Conservation (phyloP, 2,329 filamentous ascomycete species). For the Dothistroma septosporum region DNA sequence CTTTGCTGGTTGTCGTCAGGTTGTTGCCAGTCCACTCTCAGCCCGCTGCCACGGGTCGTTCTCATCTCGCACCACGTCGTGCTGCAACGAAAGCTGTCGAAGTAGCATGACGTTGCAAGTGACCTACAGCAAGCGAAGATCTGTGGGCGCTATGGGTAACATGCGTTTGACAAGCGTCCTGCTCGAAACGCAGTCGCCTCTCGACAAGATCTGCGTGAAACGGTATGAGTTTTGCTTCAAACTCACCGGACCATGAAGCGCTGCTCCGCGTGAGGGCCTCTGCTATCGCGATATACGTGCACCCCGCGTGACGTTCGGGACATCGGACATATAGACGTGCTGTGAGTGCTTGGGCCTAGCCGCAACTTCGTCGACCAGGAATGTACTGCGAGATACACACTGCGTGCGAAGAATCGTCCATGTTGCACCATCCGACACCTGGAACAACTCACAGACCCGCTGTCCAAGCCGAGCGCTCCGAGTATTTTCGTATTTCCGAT, state of each 20-base stretch:
- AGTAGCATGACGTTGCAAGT: background rate
- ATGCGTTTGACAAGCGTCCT: background rate
- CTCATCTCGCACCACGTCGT: background rate
- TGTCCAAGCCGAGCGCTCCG: background rate
- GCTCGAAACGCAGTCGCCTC: background rate
- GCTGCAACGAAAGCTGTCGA: background rate
- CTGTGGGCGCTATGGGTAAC: background rate
- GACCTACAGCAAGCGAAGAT: background rate
- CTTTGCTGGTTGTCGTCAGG: background rate
- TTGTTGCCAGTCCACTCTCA: background rate
- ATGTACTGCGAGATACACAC: background rate
- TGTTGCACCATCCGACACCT: background rate
- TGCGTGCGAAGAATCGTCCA: background rate
- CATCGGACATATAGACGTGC: background rate
- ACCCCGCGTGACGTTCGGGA: background rate
- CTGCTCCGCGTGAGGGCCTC: background rate
- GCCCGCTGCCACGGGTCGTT: background rate
- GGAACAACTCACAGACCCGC: background rate
- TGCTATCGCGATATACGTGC: background rate
- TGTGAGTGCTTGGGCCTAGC: background rate
- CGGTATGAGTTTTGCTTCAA: background rate
- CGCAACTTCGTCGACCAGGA: background rate
- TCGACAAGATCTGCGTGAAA: background rate
- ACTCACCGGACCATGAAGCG: background rate
- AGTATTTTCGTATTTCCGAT: background rate